phyloP scores from a whole-genome alignment of 805 yeast genomes.

The Suhomyces xylopsoci region DNA sequence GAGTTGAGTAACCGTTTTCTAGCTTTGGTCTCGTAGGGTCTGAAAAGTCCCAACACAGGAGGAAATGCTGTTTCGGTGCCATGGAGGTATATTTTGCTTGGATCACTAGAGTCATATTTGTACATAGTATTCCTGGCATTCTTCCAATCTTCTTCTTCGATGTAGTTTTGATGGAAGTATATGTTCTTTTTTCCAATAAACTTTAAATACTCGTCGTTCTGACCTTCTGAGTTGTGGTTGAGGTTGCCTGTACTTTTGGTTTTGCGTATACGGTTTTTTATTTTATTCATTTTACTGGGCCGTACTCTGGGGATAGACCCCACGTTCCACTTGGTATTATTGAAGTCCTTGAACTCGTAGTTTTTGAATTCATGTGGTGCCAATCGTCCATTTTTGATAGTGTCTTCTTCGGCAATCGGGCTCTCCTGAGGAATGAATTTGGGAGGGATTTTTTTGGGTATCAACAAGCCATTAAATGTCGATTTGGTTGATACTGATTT shows the following conservation, averaged over 20 bases:
- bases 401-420: neutral
- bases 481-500: conserved; percentile 3
- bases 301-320: conserved; percentile 48
- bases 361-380: conserved; percentile 12
- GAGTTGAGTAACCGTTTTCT: conserved; percentile 38
- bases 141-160: conserved; percentile 15
- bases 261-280: conserved; percentile 15
- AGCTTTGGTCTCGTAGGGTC: conserved; percentile 39
- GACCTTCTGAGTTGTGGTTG: neutral
- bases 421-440: conserved; percentile 20
- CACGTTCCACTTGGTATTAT: conserved; percentile 17
- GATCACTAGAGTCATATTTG: conserved; percentile 13
- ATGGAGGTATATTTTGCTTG: conserved; percentile 27
- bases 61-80: conserved; percentile 9
- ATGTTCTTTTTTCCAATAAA: conserved; percentile 33
- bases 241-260: conserved; percentile 8
- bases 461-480: conserved; percentile 23
- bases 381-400: neutral
- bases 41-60: conserved; percentile 25
- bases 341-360: conserved; percentile 26
- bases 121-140: conserved; percentile 6
- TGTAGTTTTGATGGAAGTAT: conserved; percentile 36
- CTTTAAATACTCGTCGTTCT: conserved; percentile 14
- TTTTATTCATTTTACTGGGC: conserved; percentile 21
- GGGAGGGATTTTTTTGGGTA: conserved; percentile 22